Evolutionary conservation across 2,329 filamentous ascomycete genomes (phyloP), one percentile per base, ranked within the genome.

Genomic region (Pseudodiploospora longispora): DNA sequence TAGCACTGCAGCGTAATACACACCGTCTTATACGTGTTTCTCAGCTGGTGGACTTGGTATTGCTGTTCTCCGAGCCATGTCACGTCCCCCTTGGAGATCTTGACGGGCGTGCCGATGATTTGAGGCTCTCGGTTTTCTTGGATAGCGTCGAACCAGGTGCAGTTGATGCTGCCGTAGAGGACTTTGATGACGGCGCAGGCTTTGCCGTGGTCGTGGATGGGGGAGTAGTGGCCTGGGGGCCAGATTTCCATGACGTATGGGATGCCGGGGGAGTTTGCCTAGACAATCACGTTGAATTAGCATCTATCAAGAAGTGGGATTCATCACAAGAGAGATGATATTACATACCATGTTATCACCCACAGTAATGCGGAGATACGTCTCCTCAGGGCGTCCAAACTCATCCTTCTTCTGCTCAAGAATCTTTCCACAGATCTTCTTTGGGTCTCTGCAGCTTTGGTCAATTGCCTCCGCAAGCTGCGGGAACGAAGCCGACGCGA

Each of bases 111-210:
- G 6, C n/a, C 32, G 33, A 38, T 30, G 19, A 19, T 19, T 3
- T 19, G 19, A 5, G 41, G 41, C 10, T 10, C 19, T n/a, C 33
- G 33, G 33, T 35, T 19, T 19, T 43, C 27, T 6, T 19, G 32
- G 41, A 43, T 27, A 2, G 41, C 12, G 34, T 36, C 33, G 34
- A 37, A 43, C 32, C 32, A 43, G 12, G 41, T 43, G 33, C 33
- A 36, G 34, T 43, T 36, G 19, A 43, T 43, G 33, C 34, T 38
- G 12, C 41, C 41, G 29, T 43, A 33, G 27, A 43, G 41, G 7
- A 43, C 41, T 28, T 43, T 43, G 41, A 43, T 43, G n/a, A 43
- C 41, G 33, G 41, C 41, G 19, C 32, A 43, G 6, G 41, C 41
- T 12, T 43, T 31, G 32, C 41, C 41, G 30, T 43, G 41, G 27